phyloP scores from a whole-genome alignment of 2,329 filamentous ascomycete genomes.

The Stemphylium beticola region DNA sequence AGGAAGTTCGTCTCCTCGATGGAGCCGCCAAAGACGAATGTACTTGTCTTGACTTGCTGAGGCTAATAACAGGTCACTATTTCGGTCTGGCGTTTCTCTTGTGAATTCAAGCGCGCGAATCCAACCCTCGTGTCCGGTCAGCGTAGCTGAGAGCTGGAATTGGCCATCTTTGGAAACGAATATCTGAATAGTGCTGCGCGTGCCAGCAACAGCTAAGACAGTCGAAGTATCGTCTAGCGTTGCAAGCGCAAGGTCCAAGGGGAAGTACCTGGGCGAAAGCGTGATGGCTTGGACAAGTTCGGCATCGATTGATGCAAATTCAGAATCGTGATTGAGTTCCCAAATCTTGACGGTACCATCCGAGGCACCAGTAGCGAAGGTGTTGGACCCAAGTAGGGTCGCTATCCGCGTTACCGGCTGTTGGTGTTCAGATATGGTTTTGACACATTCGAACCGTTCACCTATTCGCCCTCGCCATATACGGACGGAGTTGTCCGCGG shows the following conservation, averaged over 20 bases:
- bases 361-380: conserved; percentile 66
- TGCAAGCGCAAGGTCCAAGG: conserved; percentile 75
- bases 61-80: conserved; percentile 78
- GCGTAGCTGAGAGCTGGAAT: conserved; percentile 76
- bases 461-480: conserved; percentile 59
- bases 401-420: conserved; percentile 73
- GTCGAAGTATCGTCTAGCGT: conserved; percentile 63
- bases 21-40: conserved; percentile 88
- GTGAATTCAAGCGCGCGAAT: conserved; percentile 84
- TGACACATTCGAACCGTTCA: conserved; percentile 49
- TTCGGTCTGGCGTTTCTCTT: conserved; percentile 60
- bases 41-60: conserved; percentile 99
- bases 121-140: conserved; percentile 94
- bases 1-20: conserved; percentile 70
- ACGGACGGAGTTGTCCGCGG: conserved; percentile 77
- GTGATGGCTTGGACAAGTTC: conserved; percentile 62
- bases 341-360: conserved; percentile 71
- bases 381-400: conserved; percentile 51
- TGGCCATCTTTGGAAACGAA: conserved; percentile 65
- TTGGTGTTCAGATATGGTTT: conserved; percentile 69
- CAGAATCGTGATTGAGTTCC: conserved; percentile 59
- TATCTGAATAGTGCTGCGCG: conserved; percentile 80
- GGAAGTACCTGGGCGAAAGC: conserved; percentile 80
- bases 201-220: conserved; percentile 84
- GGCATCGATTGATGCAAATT: conserved; percentile 31